Conservation (phyloP, 2,329 filamentous ascomycete genomes). For the Hypoxylon sp. region DNA sequence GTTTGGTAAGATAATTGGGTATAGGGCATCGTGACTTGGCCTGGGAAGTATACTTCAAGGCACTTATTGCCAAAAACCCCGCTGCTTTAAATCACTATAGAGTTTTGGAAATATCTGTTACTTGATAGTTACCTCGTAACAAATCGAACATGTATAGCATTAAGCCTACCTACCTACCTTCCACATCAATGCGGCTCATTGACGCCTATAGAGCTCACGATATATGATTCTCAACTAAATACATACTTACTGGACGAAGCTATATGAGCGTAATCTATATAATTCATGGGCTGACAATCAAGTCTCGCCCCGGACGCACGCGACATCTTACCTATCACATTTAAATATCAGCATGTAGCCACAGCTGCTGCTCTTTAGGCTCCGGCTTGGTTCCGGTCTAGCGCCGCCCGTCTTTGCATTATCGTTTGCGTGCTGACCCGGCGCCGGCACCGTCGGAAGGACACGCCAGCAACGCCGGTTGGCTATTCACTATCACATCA, state of each 20-base stretch:
- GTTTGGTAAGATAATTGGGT: slow-evolving; percentile 8
- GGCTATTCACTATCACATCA: not conserved
- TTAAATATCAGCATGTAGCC: not conserved
- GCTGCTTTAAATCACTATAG: not conserved
- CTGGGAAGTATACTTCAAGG: slow-evolving; percentile 7
- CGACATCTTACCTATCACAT: not conserved
- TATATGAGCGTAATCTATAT: not conserved
- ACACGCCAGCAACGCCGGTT: slow-evolving; percentile 1
- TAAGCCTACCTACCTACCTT: not conserved
- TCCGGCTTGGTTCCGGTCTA: not conserved
- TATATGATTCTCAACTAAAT: not conserved
- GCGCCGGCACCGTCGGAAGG: slow-evolving; percentile 1
- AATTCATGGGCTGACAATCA: not conserved
- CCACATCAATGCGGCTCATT: slow-evolving; percentile 1
- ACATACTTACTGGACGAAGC: not conserved
- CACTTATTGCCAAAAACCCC: not conserved
- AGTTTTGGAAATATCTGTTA: not conserved
- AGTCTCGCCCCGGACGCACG: not conserved
- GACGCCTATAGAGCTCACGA: not conserved
- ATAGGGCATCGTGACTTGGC: slow-evolving; percentile 23
- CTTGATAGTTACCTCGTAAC: not conserved
- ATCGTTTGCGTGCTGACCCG: not conserved
- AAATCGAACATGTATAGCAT: no score
- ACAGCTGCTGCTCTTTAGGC: not conserved
- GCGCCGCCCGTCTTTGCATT: not conserved